Percentiles rank a stretch among this genome's conserved stretches.
phyloP scores from a whole-genome alignment of 2,329 filamentous ascomycete species.

The Venturia oleaginea region DNA sequence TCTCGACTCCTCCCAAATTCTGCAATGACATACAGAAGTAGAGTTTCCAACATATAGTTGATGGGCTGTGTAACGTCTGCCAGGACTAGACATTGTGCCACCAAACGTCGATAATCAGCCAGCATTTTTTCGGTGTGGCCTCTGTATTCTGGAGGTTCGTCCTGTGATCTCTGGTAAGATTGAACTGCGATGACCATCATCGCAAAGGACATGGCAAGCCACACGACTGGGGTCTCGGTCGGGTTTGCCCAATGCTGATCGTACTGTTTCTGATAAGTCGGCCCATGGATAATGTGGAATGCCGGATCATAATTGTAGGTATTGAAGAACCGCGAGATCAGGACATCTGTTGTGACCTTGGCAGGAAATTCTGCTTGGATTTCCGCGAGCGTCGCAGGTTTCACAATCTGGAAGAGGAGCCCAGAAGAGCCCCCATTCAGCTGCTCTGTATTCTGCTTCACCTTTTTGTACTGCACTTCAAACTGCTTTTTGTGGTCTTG shows the following conservation, averaged over 20 bases:
- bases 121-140: conserved; percentile 48
- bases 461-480: conserved; percentile 71
- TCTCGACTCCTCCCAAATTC: conserved; percentile 67
- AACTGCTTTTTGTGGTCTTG: conserved; percentile 77
- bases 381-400: conserved; percentile 64
- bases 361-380: conserved; percentile 71
- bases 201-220: conserved; percentile 68
- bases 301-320: conserved; percentile 63
- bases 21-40: conserved; percentile 66
- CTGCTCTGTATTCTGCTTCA: conserved; percentile 52
- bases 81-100: conserved; percentile 67
- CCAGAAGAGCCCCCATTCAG: conserved; percentile 50
- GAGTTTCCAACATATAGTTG: conserved; percentile 68
- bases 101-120: conserved; percentile 55
- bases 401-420: conserved; percentile 65
- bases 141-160: conserved; percentile 70
- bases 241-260: conserved; percentile 64
- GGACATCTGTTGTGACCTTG: conserved; percentile 71
- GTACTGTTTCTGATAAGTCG: conserved; percentile 72
- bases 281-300: conserved; percentile 51
- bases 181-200: conserved; percentile 70
- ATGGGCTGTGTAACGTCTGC: conserved; percentile 70
- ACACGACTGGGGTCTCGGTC: conserved; percentile 63
- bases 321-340: conserved; percentile 87
- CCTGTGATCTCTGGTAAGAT: conserved; percentile 69